Conservation (phyloP, 768 basidiomycete species). For the Porpolomopsis calyptriformis region DNA sequence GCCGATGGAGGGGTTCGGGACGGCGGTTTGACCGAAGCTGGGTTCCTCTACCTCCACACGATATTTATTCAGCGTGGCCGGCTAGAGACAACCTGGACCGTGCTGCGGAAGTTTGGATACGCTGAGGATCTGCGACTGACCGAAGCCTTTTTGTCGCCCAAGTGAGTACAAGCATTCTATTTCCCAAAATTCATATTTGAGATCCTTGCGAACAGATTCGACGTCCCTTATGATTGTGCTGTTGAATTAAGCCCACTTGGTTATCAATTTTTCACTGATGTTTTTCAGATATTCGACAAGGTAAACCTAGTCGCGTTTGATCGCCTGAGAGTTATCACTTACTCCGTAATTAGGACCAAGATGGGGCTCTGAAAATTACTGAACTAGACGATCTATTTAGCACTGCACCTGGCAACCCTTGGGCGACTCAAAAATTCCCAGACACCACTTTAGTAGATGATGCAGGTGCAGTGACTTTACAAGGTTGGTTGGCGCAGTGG, state of each 20-base stretch:
- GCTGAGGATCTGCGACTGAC: conserved; percentile 86
- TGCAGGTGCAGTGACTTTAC: conserved; percentile 83
- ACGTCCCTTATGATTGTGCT: conserved; percentile 87
- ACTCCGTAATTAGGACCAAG: conserved; percentile 61
- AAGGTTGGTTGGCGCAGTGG: conserved; percentile 98
- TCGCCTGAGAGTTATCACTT: neutral
- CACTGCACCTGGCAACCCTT: conserved; percentile 96
- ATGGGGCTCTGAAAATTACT: conserved; percentile 75
- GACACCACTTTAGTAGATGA: conserved; percentile 84
- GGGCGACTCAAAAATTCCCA: conserved; percentile 84
- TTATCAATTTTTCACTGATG: conserved; percentile 94
- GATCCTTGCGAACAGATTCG: conserved; percentile 80
- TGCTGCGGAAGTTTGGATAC: conserved; percentile 89
- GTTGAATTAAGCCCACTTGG: conserved; percentile 91
- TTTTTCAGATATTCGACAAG: conserved; percentile 94
- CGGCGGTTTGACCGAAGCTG: conserved; percentile 80
- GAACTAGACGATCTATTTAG: conserved; percentile 87
- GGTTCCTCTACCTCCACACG: conserved; percentile 91
- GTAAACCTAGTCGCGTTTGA: conserved; percentile 25
- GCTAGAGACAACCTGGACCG: conserved; percentile 96
- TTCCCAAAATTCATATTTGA: no score
- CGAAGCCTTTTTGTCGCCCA: conserved; percentile 80
- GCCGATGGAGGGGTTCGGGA: conserved; percentile 65
- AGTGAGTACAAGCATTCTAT: conserved; percentile 43
- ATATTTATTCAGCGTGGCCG: conserved; percentile 94